phyloP scores from a whole-genome alignment of 257 asterid genomes.

The Echium plantagineum region DNA sequence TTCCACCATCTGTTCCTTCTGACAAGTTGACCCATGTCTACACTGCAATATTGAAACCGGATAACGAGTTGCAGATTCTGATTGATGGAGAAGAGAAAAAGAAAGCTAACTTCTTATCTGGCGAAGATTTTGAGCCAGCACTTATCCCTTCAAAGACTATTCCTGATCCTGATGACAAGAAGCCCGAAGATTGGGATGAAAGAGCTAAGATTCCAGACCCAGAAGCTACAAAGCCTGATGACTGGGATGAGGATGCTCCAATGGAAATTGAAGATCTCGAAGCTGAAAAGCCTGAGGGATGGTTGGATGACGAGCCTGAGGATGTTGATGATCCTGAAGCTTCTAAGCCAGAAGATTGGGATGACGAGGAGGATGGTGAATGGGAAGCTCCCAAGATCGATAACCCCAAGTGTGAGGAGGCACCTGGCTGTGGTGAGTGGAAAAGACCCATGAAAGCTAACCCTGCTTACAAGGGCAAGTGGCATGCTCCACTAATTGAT shows the following conservation, averaged over 20 bases:
- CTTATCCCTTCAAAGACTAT: conserved; percentile 81
- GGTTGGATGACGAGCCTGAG: conserved; percentile 98
- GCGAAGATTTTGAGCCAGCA: conserved; percentile 81
- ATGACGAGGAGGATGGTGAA: conserved; percentile 94
- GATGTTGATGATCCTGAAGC: conserved; percentile 95
- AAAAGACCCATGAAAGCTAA: conserved; percentile 74
- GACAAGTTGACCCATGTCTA: conserved; percentile 93
- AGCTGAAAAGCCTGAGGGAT: conserved; percentile 88
- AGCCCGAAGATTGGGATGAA: conserved; percentile 99
- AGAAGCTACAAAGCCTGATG: conserved; percentile 84
- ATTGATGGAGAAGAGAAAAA: conserved; percentile 96
- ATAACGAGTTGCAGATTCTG: conserved; percentile 65
- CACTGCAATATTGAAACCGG: conserved; percentile 80
- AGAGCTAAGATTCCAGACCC: conserved; percentile 93
- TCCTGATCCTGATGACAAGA: conserved; percentile 93
- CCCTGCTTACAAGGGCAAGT: conserved; percentile 91
- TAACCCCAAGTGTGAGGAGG: conserved; percentile 73
- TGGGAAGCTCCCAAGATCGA: conserved; percentile 95
- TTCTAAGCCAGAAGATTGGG: conserved; percentile 94
- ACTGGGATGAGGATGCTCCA: conserved; percentile 98
- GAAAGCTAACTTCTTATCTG: conserved; percentile 66
- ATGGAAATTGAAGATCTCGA: conserved; percentile 80
- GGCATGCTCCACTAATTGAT: conserved; percentile 77
- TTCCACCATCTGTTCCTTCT: conserved; percentile 86
- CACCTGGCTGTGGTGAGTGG: conserved; percentile 99